Base-by-base conservation (phyloP, 2,329 filamentous ascomycete species). In the Ceratocystiopsis sp. region DNA sequence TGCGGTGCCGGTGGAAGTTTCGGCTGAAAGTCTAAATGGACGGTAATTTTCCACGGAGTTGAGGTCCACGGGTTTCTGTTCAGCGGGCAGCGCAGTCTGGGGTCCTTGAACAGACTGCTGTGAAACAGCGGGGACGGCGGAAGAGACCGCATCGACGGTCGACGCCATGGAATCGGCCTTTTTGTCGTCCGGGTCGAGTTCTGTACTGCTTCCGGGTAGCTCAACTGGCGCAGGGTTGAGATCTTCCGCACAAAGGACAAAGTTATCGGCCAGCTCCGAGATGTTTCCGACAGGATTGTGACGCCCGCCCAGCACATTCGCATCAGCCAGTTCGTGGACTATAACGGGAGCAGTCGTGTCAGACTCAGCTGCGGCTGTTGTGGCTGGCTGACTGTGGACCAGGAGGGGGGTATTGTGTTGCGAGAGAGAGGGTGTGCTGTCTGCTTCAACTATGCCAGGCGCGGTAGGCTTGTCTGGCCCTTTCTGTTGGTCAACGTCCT, bases 191-290 rank as follows among this genome's bases (percentile, higher is more conserved):
- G 25, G 10, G 25, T 2, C 25, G 10, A 40, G 37, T 4, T 17
- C 34, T 19, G 34, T 7, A 8, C 55, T 54, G 21, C 58, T 58
- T 39, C 62, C 63, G 1, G 57, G 60, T 48, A 71, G 60, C 50
- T 71, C 67, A 4, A 68, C 58, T 0, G 66, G 62, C 0, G 61
- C 54, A 0, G 66, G 67, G 36, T 68, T 56, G 13, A 52, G 55
- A 47, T 71, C 67, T 7, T 63, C 57, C 1, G 53, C 53, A 8
- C 66, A 62, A 9, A 48, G 49, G 0, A 57, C 59, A 1, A 66
- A 68, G 18, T 59, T 52, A 16, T 63, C 60, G 11, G 64, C 52
- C 57, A 72, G 64, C 52, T 71, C 68, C 3, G 67, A 61, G 18
- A 71, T 54, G 15, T 62, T 36, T 1, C 67, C 66, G 2, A 69